phyloP scores from a whole-genome alignment of 352 stramenopile species.

The Phytophthora capsici region DNA sequence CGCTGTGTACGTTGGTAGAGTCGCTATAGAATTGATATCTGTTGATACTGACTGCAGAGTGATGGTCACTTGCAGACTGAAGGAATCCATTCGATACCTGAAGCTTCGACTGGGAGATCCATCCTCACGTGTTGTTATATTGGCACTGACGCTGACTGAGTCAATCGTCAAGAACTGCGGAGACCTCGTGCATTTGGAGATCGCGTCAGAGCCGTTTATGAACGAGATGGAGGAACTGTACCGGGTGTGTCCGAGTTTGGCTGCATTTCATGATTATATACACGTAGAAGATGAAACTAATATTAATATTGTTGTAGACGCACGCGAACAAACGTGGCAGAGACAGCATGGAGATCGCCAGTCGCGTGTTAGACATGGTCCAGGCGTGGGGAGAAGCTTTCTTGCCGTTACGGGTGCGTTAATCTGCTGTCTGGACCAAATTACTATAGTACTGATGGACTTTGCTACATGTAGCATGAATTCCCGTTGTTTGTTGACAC shows the following conservation, averaged over 20 bases:
- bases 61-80: conserved; percentile 43
- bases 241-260: conserved; percentile 48
- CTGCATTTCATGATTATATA: background rate
- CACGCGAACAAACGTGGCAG: conserved; percentile 72
- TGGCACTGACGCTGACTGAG: conserved; percentile 72
- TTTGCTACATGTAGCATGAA: conserved; percentile 42
- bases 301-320: conserved; percentile 28
- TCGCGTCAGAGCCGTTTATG: conserved; percentile 76
- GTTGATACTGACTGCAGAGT: background rate
- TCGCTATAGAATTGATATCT: too few relatives aligned
- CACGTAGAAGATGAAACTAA: conserved; percentile 4
- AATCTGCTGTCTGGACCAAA: too few relatives aligned
- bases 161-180: conserved; percentile 83
- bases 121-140: conserved; percentile 65
- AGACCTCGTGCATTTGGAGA: conserved; percentile 70
- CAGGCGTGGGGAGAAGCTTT: conserved; percentile 87
- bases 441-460: background rate
- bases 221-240: conserved; percentile 75
- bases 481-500: conserved; percentile 84
- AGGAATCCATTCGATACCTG: conserved; percentile 78
- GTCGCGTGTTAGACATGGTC: conserved; percentile 75
- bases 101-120: conserved; percentile 71
- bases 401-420: conserved; percentile 56
- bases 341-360: conserved; percentile 77
- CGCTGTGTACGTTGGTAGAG: conserved; percentile 42